phyloP scores from a whole-genome alignment of 148 eudicot genomes.

The Camellia japonica region DNA sequence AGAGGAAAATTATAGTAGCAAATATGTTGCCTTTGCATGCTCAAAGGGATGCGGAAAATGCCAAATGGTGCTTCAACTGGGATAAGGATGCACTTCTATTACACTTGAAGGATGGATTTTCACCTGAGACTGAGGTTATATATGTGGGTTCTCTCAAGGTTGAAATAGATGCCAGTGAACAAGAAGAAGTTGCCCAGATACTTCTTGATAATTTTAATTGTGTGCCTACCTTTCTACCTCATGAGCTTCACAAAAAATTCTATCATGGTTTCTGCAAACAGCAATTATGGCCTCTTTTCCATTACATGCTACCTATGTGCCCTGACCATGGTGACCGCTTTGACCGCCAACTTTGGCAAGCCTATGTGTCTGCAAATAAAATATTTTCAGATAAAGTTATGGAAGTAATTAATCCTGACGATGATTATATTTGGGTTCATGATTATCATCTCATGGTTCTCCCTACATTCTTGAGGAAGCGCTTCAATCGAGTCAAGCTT shows the following conservation, averaged over 20 bases:
- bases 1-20: constrained; percentile 62
- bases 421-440: constrained; percentile 73
- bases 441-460: constrained; percentile 73
- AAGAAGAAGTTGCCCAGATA: constrained; percentile 60
- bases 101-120: constrained; percentile 59
- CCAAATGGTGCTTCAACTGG: constrained; percentile 56
- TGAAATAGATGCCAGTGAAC: constrained; percentile 57
- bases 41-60: constrained; percentile 43
- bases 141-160: constrained; percentile 69
- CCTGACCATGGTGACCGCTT: constrained; percentile 75
- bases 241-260: constrained; percentile 44
- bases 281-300: constrained; percentile 79
- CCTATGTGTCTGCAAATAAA: constrained; percentile 75
- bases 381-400: constrained; percentile 71
- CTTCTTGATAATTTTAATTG: constrained; percentile 60
- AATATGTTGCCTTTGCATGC: constrained; percentile 63
- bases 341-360: constrained; percentile 74
- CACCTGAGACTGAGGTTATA: constrained; percentile 56
- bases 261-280: constrained; percentile 77
- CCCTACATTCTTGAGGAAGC: constrained; percentile 71
- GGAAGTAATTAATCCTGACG: constrained; percentile 72
- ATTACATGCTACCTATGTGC: constrained; percentile 77
- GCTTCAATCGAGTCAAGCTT: constrained; percentile 58
- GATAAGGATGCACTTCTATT: constrained; percentile 60
- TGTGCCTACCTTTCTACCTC: constrained; percentile 70